These are phyloP conservation scores for Alloascoidea africana DNA, from an alignment of 805 yeast genomes.

Conservation along the genomic window DNA sequence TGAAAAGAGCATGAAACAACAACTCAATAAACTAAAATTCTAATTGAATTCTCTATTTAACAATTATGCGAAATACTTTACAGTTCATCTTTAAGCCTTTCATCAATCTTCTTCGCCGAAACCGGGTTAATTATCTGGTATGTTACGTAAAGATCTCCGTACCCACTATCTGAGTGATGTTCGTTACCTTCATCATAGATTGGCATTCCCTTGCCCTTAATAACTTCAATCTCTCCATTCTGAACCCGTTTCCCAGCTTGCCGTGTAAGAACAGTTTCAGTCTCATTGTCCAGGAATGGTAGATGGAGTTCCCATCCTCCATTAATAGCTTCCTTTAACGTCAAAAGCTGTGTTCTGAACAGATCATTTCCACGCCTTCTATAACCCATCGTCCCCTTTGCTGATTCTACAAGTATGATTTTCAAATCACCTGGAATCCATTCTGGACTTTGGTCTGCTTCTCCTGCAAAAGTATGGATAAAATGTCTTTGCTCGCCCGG, in stretches of 20 bases:
- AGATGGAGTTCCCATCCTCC: constrained; percentile 77
- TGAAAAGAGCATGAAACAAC: too few relatives aligned
- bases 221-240: constrained; percentile 57
- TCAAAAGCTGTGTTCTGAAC: constrained; percentile 68
- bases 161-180: constrained; percentile 7
- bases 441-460: constrained; percentile 78
- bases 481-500: constrained; percentile 59
- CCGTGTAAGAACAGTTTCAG: constrained; percentile 34
- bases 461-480: constrained; percentile 46
- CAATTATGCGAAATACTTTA: too few relatives aligned
- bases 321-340: constrained; percentile 49
- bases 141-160: constrained; percentile 33
- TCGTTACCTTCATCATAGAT: constrained; percentile 27
- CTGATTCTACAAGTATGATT: constrained; percentile 43
- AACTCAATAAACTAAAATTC: too few relatives aligned
- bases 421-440: constrained; percentile 67
- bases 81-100: constrained; percentile 2
- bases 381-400: constrained; percentile 56
- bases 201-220: constrained; percentile 85
- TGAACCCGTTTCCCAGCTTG: constrained; percentile 32
- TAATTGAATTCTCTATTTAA: too few relatives aligned
- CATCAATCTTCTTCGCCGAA: not conserved
- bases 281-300: constrained; percentile 48
- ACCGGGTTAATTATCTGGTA: constrained; percentile 20
- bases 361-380: constrained; percentile 63